Evolutionary conservation across 768 basidiomycete species (phyloP).

Genomic region (Lentinus tigrinus): DNA sequence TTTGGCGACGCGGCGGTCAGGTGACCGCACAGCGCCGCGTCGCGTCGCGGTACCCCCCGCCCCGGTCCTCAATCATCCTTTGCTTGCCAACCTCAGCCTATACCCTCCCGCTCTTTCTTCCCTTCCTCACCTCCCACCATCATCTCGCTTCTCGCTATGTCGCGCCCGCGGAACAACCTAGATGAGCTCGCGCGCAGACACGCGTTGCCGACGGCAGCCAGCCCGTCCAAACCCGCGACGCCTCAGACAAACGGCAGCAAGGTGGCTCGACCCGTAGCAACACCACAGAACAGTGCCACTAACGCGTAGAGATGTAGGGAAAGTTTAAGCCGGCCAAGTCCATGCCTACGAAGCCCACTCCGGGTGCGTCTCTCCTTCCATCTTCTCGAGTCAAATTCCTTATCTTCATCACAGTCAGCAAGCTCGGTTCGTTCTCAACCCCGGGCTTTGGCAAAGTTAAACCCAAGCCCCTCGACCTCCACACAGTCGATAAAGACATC

Average conservation of each 20-base stretch:
- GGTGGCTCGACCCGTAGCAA: neutral
- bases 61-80: neutral
- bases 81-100: neutral
- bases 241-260: slow-evolving; percentile 3
- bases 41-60: neutral
- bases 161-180: slow-evolving; percentile 21
- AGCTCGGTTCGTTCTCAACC: slow-evolving; percentile 44
- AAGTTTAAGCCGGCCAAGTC: slow-evolving; percentile 23
- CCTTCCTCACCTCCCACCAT: neutral
- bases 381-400: neutral
- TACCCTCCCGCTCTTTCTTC: neutral
- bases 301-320: neutral
- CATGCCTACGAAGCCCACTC: slow-evolving; percentile 3
- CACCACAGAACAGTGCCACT: neutral
- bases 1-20: slow-evolving; percentile 7
- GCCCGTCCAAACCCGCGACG: neutral
- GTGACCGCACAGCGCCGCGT: slow-evolving; percentile 14
- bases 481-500: slow-evolving; percentile 23
- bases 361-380: slow-evolving; percentile 1
- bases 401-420: slow-evolving; percentile 1
- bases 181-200: slow-evolving; percentile 19
- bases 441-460: slow-evolving; percentile 40
- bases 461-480: slow-evolving; percentile 11
- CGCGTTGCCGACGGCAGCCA: neutral
- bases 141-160: slow-evolving; percentile 4